Percentiles rank a stretch among this genome's conserved stretches.
phyloP scores from a whole-genome alignment of 805 yeast genomes.

The Ogataea angusta region DNA sequence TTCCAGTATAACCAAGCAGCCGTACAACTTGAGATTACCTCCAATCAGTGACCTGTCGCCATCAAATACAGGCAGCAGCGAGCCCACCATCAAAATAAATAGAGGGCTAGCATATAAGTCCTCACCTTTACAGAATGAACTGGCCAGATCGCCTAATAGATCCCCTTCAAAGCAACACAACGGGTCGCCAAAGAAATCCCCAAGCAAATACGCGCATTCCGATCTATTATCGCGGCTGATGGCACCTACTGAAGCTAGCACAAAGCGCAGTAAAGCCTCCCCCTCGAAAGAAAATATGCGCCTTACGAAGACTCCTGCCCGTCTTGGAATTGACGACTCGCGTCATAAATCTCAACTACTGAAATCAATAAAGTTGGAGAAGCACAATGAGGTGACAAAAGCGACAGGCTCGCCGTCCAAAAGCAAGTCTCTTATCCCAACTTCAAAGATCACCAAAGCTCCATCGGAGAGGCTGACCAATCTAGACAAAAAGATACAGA shows the following conservation, averaged over 20 bases:
- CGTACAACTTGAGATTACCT: slow-evolving; percentile 23
- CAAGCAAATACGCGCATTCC: slow-evolving; percentile 1
- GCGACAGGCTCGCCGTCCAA: slow-evolving; percentile 8
- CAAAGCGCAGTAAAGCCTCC: slow-evolving; percentile 14
- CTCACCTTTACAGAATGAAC: slow-evolving; percentile 9
- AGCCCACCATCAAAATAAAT: slow-evolving; percentile 29
- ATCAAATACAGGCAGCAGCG: slow-evolving; percentile 21
- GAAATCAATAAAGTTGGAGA: slow-evolving; percentile 11
- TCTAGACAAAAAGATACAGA: slow-evolving; percentile 1
- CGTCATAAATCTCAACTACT: slow-evolving; percentile 7
- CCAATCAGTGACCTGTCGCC: slow-evolving; percentile 18
- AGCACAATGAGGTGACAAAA: slow-evolving; percentile 1
- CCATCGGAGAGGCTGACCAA: slow-evolving; percentile 6
- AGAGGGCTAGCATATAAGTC: slow-evolving; percentile 15
- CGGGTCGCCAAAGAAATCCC: slow-evolving; percentile 8
- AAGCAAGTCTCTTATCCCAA: slow-evolving; percentile 1
- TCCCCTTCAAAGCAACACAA: neutral
- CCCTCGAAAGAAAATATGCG: slow-evolving; percentile 6
- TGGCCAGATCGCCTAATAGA: neutral
- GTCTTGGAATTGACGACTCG: slow-evolving; percentile 5
- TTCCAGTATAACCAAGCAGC: slow-evolving; percentile 3
- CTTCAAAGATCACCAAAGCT: slow-evolving; percentile 17
- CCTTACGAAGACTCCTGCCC: slow-evolving; percentile 14
- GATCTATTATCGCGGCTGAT: slow-evolving; percentile 22
- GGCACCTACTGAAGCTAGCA: slow-evolving; percentile 28